Evolutionary conservation across 2,329 filamentous ascomycete genomes (phyloP), one percentile per base, ranked within the genome.

Genomic region (Claviceps monticola): DNA sequence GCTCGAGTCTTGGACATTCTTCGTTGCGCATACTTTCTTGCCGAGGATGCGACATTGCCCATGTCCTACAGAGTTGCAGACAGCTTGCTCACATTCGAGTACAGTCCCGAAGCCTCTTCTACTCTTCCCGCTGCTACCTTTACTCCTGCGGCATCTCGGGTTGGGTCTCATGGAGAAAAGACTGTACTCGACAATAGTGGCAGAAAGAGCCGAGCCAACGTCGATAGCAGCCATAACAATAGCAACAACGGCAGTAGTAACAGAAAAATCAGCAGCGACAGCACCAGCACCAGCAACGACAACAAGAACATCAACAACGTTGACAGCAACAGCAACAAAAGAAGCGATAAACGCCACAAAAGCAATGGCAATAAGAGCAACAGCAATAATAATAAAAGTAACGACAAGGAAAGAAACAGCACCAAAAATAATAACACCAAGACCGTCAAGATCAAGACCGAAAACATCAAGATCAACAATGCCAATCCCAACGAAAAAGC

Each of bases 1-100:
- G 73, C 72, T 53, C 69, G 75, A 37, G 69, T 73, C 13, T 62
- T 76, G 46, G 74, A 76, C 47, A 68, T 74, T 46, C 62, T 76
- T 14, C 69, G 69, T 48, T 75, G 73, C 55, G 75, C 71, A 16
- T 68, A 74, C 46, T 71, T 73, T 51, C 60, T 78, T 43, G 70
- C 70, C 11, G 67, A 69, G 44, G 70, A 72, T 21, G 53, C 56
- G 1, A 57, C 58, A 19, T 69, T 70, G 29, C 73, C 74, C 1
- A 52, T 77, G 46, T 54, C 52, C 9, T 61, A 59, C 46, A 57
- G 51, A 13, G 60, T 67, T 4, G 56, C 58, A 7, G 58, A 66
- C 11, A 53, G 56, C 42, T 57, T 57, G 14, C 59, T 70, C 13
- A 53, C 64, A 21, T 70, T 69, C 48, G 64, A 67, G 50, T 66